Evolutionary conservation across 1,139 yeast species (phyloP).

Genomic region (Zygoascus meyerae): DNA sequence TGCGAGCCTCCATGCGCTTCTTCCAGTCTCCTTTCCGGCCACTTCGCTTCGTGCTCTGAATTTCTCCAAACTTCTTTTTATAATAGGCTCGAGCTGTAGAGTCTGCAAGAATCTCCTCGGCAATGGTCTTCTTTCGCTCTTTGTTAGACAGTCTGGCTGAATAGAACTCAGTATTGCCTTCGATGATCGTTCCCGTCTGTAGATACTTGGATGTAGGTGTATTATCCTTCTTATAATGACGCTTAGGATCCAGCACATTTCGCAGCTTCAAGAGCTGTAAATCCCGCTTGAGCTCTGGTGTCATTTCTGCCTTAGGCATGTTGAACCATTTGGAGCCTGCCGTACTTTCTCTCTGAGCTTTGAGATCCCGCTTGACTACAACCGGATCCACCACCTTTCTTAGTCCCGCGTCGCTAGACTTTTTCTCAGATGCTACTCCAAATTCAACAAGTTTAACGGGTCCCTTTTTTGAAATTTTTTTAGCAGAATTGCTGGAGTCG

Average conservation of each 20-base stretch:
- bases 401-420: conserved; percentile 16
- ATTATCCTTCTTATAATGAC: conserved; percentile 86
- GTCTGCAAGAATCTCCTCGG: conserved; percentile 77
- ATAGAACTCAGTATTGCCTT: conserved; percentile 73
- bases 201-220: conserved; percentile 78
- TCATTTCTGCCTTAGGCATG: conserved; percentile 73
- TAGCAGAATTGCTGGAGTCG: conserved; percentile 11
- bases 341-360: conserved; percentile 30
- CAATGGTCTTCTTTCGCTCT: conserved; percentile 70
- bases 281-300: conserved; percentile 70
- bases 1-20: conserved; percentile 57
- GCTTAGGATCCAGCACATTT: conserved; percentile 87
- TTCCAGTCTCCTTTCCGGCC: conserved; percentile 70
- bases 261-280: conserved; percentile 74
- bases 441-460: conserved; percentile 12
- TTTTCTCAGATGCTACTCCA: neutral
- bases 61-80: conserved; percentile 76
- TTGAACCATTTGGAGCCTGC: conserved; percentile 74
- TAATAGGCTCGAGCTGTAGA: conserved; percentile 67
- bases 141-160: conserved; percentile 63
- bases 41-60: conserved; percentile 66
- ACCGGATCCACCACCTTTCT: conserved; percentile 50
- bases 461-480: conserved; percentile 7
- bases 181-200: conserved; percentile 83
- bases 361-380: conserved; percentile 23